Conservation (phyloP, 257 asterid genomes). For the Craterostigma plantagineum region DNA sequence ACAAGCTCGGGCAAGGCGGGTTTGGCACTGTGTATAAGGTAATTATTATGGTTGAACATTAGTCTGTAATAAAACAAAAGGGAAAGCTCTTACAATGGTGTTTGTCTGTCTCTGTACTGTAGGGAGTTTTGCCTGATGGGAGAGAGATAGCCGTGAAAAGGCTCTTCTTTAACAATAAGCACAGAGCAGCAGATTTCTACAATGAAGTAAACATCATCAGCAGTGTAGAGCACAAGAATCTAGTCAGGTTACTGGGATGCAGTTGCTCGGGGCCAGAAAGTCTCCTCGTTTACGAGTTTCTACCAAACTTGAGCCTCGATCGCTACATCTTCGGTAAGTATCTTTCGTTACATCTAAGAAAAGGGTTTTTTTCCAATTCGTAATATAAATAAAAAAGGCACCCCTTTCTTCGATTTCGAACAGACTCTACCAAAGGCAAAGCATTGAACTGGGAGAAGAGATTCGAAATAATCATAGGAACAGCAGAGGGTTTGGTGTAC, state of each 20-base stretch:
- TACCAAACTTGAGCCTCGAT: slow-evolving; percentile 70
- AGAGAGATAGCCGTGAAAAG: slow-evolving; percentile 92
- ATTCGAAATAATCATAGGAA: slow-evolving; percentile 50
- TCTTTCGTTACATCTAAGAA: slow-evolving; percentile 1
- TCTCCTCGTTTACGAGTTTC: slow-evolving; percentile 64
- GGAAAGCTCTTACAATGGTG: not conserved
- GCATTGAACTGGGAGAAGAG: slow-evolving; percentile 54
- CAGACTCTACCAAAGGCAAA: slow-evolving; percentile 52
- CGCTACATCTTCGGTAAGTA: slow-evolving; percentile 54
- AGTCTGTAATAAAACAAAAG: too few species aligned
- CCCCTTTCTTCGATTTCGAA: too few species aligned
- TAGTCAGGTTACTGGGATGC: slow-evolving; percentile 78
- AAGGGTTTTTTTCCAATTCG: too few species aligned
- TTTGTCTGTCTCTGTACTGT: slow-evolving; percentile 7
- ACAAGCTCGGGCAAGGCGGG: slow-evolving; percentile 95
- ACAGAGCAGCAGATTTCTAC: slow-evolving; percentile 82
- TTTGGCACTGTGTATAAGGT: slow-evolving; percentile 90
- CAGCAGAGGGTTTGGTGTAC: slow-evolving; percentile 58
- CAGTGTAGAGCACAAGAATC: slow-evolving; percentile 79
- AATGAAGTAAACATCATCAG: slow-evolving; percentile 87
- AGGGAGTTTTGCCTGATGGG: slow-evolving; percentile 82
- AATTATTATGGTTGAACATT: too few species aligned
- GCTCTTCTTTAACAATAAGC: slow-evolving; percentile 75
- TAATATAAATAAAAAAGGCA: too few species aligned
- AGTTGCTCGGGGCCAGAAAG: slow-evolving; percentile 88